Conservation (phyloP, 2,329 filamentous ascomycete species). For the Claviceps spartinae region DNA sequence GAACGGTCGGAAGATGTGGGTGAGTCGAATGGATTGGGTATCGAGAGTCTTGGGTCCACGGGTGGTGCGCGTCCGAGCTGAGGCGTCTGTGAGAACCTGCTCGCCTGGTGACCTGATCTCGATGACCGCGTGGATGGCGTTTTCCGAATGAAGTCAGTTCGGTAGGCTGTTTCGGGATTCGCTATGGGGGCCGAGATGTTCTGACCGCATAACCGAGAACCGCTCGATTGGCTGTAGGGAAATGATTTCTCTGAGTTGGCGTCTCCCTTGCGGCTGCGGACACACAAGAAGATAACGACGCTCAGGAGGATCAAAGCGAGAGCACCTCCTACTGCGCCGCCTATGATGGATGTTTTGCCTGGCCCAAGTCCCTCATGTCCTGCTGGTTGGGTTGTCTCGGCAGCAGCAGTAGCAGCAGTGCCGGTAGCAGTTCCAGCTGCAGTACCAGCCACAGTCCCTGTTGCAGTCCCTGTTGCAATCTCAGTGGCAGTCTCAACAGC, state of each 20-base stretch:
- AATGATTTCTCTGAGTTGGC: slow-evolving; percentile 10
- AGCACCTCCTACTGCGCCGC: slow-evolving; percentile 33
- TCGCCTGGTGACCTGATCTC: slow-evolving; percentile 4
- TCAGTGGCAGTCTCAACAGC: background rate
- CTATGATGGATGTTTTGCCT: slow-evolving; percentile 27
- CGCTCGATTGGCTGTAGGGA: slow-evolving; percentile 8
- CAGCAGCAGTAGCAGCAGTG: slow-evolving; percentile 1
- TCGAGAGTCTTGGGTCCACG: slow-evolving; percentile 14
- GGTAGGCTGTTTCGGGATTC: slow-evolving; percentile 23
- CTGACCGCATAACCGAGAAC: slow-evolving; percentile 20
- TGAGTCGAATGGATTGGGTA: slow-evolving; percentile 24
- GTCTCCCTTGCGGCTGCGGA: slow-evolving; percentile 17
- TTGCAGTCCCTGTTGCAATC: background rate
- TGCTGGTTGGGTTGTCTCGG: slow-evolving; percentile 3
- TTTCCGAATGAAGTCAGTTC: slow-evolving; percentile 41
- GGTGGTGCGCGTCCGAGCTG: background rate
- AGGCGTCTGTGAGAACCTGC: background rate
- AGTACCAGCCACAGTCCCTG: too few relatives aligned
- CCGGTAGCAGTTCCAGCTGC: slow-evolving; percentile 2
- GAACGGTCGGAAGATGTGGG: slow-evolving; percentile 14
- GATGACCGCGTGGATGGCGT: slow-evolving; percentile 8
- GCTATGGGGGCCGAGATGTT: slow-evolving; percentile 46
- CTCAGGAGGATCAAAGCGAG: slow-evolving; percentile 27
- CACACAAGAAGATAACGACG: slow-evolving; percentile 26
- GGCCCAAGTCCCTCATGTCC: slow-evolving; percentile 13